Conservation (phyloP, 768 basidiomycete genomes). For the Lactifluus piperatus region DNA sequence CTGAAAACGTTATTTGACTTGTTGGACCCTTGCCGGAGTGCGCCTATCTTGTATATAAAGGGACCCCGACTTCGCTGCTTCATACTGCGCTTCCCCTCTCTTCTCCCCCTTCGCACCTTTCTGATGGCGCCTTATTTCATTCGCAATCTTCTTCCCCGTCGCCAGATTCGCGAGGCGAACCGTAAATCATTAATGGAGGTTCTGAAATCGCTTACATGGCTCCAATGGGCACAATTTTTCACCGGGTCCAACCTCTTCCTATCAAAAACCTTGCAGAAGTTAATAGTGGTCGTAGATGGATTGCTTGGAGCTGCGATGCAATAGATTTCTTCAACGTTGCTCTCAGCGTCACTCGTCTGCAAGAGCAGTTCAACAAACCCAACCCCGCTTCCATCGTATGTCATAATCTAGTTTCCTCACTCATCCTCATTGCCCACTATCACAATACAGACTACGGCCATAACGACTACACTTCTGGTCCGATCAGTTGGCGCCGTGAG, state of each 20-base stretch:
- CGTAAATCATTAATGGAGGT: constrained; percentile 32
- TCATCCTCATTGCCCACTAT: background rate
- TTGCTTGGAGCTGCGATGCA: constrained; percentile 83
- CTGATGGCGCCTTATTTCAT: constrained; percentile 16
- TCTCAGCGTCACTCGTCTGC: constrained; percentile 42
- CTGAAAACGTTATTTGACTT: background rate
- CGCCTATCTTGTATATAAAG: background rate
- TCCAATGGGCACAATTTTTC: constrained; percentile 48
- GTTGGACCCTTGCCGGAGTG: background rate
- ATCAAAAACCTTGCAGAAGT: background rate
- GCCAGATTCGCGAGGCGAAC: background rate
- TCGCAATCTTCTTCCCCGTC: constrained; percentile 9
- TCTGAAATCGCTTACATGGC: constrained; percentile 33
- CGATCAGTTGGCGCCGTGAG: constrained; percentile 66
- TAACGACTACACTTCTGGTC: constrained; percentile 91
- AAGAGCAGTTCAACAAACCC: constrained; percentile 37
- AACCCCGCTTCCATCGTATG: constrained; percentile 36
- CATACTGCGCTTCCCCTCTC: background rate
- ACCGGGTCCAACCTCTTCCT: constrained; percentile 34
- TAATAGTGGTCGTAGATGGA: constrained; percentile 40
- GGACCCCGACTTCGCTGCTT: background rate
- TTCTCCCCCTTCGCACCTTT: background rate
- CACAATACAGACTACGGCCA: constrained; percentile 52
- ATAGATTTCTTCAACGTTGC: constrained; percentile 82
- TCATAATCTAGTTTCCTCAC: background rate